These are phyloP conservation scores for Fraxinus excelsior DNA, from an alignment of 257 asterid genomes.

Conservation along the genomic window DNA sequence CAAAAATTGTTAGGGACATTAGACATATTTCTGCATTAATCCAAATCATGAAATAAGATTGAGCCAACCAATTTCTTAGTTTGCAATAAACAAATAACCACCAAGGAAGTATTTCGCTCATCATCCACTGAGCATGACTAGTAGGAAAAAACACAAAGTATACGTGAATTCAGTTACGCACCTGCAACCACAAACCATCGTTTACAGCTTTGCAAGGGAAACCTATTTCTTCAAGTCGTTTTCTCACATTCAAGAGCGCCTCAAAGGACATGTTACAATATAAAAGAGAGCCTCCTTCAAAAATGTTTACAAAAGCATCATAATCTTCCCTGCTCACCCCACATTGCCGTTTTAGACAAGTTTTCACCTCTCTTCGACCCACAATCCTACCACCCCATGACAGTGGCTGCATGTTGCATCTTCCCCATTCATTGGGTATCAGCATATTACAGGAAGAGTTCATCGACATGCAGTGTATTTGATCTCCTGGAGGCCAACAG, in stretches of 20 bases:
- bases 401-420: slow-evolving; percentile 69
- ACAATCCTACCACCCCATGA: slow-evolving; percentile 97
- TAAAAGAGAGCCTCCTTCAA: slow-evolving; percentile 90
- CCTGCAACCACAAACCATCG: slow-evolving; percentile 99
- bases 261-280: slow-evolving; percentile 96
- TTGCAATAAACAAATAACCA: slow-evolving; percentile 19
- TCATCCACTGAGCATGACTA: slow-evolving; percentile 9
- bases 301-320: slow-evolving; percentile 75
- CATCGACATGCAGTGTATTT: slow-evolving; percentile 59
- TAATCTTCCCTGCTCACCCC: slow-evolving; percentile 83
- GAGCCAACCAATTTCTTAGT: neutral
- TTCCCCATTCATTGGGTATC: slow-evolving; percentile 80
- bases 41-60: slow-evolving; percentile 18
- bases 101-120: neutral
- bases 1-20: slow-evolving; percentile 10
- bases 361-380: slow-evolving; percentile 77
- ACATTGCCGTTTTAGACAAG: slow-evolving; percentile 60
- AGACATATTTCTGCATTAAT: slow-evolving; percentile 1
- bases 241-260: slow-evolving; percentile 84
- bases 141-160: slow-evolving; percentile 2
- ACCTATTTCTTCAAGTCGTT: slow-evolving; percentile 95
- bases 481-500: slow-evolving; percentile 78
- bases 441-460: slow-evolving; percentile 60
- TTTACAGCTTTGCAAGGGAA: slow-evolving; percentile 97
- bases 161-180: slow-evolving; percentile 29